A percentile compares a stretch with the other conserved stretches of the same genome.
These are phyloP conservation scores for Talaromyces funiculosus DNA, from an alignment of 2,329 filamentous ascomycete genomes.

Conservation along the genomic window DNA sequence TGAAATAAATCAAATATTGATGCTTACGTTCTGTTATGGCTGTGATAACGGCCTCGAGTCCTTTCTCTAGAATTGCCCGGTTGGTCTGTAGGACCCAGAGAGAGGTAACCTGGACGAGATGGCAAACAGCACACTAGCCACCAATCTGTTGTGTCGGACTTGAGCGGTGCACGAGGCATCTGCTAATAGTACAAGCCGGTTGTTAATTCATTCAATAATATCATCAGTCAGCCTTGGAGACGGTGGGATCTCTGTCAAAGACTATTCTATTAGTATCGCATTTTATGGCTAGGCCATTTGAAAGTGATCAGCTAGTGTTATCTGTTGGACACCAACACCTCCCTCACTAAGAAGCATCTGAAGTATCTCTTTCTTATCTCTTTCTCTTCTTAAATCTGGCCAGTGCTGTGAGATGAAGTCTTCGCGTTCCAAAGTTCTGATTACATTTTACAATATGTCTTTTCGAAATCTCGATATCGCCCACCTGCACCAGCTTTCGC, in stretches of 20 bases:
- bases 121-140: slow-evolving; percentile 15
- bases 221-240: neutral
- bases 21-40: slow-evolving; percentile 1
- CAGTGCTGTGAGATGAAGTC: neutral
- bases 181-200: slow-evolving; percentile 24
- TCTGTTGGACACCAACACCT: neutral
- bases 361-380: neutral
- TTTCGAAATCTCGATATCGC: slow-evolving; percentile 26
- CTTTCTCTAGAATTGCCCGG: slow-evolving; percentile 18
- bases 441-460: slow-evolving; percentile 25
- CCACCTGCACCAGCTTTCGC: slow-evolving; percentile 24
- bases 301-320: neutral
- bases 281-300: neutral
- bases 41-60: slow-evolving; percentile 18
- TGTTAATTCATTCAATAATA: slow-evolving; percentile 21
- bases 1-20: slow-evolving; percentile 22
- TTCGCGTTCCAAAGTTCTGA: slow-evolving; percentile 20
- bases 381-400: neutral
- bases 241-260: neutral
- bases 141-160: slow-evolving; percentile 4
- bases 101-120: slow-evolving; percentile 20
- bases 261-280: neutral
- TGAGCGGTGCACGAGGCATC: slow-evolving; percentile 23
- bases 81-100: slow-evolving; percentile 21
- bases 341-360: neutral